These are phyloP conservation scores for Penicillium sp. DNA, from an alignment of 2,329 filamentous ascomycete species.

Conservation along the genomic window DNA sequence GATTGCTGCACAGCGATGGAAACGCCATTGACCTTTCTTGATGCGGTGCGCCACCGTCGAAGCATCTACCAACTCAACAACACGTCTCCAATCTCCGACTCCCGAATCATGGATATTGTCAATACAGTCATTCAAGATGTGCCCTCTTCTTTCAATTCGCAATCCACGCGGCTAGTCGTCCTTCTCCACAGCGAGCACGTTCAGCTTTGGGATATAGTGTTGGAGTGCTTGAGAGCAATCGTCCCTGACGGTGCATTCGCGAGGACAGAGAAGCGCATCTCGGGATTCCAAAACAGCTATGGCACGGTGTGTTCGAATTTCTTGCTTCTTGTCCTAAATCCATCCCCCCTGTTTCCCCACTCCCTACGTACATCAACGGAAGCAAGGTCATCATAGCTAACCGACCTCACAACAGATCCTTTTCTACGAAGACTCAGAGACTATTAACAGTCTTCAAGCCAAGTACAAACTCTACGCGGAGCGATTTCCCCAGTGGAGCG, in stretches of 20 bases:
- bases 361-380: not conserved
- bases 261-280: conserved; percentile 28
- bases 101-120: conserved; percentile 31
- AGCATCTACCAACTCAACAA: conserved; percentile 30
- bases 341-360: not conserved
- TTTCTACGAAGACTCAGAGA: conserved; percentile 73
- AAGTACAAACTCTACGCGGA: conserved; percentile 65
- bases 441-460: conserved; percentile 54
- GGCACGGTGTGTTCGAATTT: conserved; percentile 58
- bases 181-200: conserved; percentile 77
- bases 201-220: conserved; percentile 74
- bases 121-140: conserved; percentile 57
- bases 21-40: conserved; percentile 45
- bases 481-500: conserved; percentile 66
- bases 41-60: conserved; percentile 41
- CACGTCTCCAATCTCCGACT: conserved; percentile 31
- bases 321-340: not conserved
- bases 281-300: conserved; percentile 66
- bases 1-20: no score
- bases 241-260: conserved; percentile 57
- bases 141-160: conserved; percentile 79
- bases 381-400: no score
- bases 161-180: conserved; percentile 71
- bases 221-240: conserved; percentile 56
- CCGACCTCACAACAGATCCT: conserved; percentile 49